These are phyloP conservation scores for Aspergillus coremiiformis DNA, from an alignment of 495 filamentous ascomycete genomes.

Conservation along the genomic window DNA sequence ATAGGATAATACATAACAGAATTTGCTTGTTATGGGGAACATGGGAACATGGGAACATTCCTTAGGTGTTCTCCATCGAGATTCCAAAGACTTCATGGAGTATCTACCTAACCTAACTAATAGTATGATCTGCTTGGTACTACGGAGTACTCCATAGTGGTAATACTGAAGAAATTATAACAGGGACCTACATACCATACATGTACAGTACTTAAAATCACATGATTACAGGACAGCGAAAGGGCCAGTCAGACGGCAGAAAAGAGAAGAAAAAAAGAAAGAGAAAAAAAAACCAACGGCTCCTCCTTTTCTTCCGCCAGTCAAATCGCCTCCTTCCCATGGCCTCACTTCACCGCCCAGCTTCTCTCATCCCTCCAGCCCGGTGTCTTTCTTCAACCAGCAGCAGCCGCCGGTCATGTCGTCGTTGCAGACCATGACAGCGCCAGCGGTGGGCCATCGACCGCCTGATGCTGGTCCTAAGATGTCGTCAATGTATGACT, in stretches of 20 bases:
- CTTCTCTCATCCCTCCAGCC: slow-evolving; percentile 19
- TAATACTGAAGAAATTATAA: too few species aligned
- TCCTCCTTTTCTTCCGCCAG: slow-evolving; percentile 15
- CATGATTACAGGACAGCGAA: background rate
- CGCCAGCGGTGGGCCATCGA: slow-evolving; percentile 46
- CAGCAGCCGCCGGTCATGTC: slow-evolving; percentile 40
- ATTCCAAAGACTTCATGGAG: too few species aligned
- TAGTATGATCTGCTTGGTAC: too few species aligned
- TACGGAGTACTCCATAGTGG: too few species aligned
- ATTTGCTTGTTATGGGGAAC: too few species aligned
- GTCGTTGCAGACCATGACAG: slow-evolving; percentile 51
- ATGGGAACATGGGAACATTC: too few species aligned
- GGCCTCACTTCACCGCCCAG: slow-evolving; percentile 16
- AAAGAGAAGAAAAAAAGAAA: slow-evolving; percentile 3
- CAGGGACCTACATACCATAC: too few species aligned
- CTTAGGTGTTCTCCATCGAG: too few species aligned
- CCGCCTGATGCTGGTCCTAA: slow-evolving; percentile 41
- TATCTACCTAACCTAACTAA: too few species aligned
- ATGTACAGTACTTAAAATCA: background rate
- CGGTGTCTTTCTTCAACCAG: slow-evolving; percentile 13
- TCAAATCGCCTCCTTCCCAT: background rate
- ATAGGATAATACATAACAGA: background rate
- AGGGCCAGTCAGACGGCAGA: background rate
- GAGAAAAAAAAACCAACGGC: slow-evolving; percentile 22
- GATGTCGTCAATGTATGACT: slow-evolving; percentile 35